Conservation (phyloP, 192 early-diverging fungal species). For the Backusella tarrabulga region DNA sequence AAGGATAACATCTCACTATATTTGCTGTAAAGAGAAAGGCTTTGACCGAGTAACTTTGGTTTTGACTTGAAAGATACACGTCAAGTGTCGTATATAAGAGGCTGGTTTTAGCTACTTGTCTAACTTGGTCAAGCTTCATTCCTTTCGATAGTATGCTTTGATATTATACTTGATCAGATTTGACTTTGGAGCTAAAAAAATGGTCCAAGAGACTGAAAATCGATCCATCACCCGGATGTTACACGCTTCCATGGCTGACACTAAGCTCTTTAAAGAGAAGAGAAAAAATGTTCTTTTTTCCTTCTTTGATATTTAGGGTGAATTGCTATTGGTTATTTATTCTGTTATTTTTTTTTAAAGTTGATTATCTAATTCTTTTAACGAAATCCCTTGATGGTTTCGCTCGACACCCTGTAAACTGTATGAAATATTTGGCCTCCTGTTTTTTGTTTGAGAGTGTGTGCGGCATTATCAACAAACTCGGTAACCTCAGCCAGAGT, state of each 20-base stretch:
- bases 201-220: not conserved
- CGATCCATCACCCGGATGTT: not conserved
- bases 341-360: not conserved
- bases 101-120: not conserved
- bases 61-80: not conserved
- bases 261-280: not conserved
- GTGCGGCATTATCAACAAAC: not conserved
- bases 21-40: too few relatives aligned
- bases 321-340: not conserved
- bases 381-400: not conserved
- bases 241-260: not conserved
- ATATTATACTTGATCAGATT: not conserved
- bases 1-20: not conserved
- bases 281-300: not conserved
- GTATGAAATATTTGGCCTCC: not conserved
- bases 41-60: too few relatives aligned
- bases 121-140: not conserved
- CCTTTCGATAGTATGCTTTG: not conserved
- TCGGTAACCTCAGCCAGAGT: not conserved
- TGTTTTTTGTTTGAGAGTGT: not conserved
- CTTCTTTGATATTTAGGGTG: not conserved
- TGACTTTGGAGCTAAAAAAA: too few relatives aligned
- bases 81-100: not conserved
- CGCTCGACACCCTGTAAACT: not conserved
- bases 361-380: not conserved